Base-by-base conservation (phyloP, 2,329 filamentous ascomycete species). In the Calonectria pseudoreteaudii region DNA sequence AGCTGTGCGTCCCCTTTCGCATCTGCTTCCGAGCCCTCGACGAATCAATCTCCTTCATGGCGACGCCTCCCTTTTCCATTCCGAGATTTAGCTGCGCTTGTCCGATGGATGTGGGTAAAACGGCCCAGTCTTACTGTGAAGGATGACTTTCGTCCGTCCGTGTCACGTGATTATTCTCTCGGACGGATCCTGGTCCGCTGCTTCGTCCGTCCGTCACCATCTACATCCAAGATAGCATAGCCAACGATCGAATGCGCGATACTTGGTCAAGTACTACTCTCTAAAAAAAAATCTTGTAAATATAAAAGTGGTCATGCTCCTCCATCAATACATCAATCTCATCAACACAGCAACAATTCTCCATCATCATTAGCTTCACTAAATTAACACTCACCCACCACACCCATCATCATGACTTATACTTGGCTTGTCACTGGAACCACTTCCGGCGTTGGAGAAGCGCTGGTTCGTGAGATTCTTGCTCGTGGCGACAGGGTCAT, bases 381-480 rank as follows among this genome's bases (percentile, higher is more conserved):
- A 18, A 31, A 50, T 38, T 28, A 11, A 38, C 53, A 41, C 41
- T 13, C 53, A 60, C 38, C n/a, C n/a, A n/a, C n/a, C n/a, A n/a
- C n/a, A n/a, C n/a, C n/a, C n/a, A n/a, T 72, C 64, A 67, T 10
- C 28, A 84, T 71, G 69, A 16, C 69, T 66, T 50, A n/a, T 14
- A 73, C 83, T 14, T 85, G 81, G 80, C 80, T 85, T 26, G 74
- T 84, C 20, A 85, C 83, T 23, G 83, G 83, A 56, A 77, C 80
- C 23, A 82, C 83, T 38, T 81, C 82, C 1, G 83, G 83, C 13
- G 80, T 85, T 70, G 83, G 83, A 1, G 78, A 76, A 3, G 74
- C 76, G 18, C 58, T 80, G 6, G 77, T 77, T 13, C 44, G 62
- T 11, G 34, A 75, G 10, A 77, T 83, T 66, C 70, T 81, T 23